Base-by-base conservation (phyloP, 305 asterid species). In the Stenogyne calaminthoides region DNA sequence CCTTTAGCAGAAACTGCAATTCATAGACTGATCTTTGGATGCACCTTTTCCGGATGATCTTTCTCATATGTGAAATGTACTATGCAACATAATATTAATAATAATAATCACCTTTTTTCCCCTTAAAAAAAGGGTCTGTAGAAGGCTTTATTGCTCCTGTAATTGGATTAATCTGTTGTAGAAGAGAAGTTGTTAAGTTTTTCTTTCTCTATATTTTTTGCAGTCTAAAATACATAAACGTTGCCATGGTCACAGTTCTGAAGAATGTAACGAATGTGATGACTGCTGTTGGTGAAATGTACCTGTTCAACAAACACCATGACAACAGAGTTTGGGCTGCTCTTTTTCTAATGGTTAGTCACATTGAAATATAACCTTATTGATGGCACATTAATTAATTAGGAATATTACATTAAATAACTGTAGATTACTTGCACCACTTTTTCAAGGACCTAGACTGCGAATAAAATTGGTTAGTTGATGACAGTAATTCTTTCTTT, bases 161-260 rank as follows among this genome's bases (percentile, higher is more conserved):
- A 6, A 11, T 70, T 61, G 44, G 57, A 73, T 19, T 72, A 54
- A 29, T 78, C n/a, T 27, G 25, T 52, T 49, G 18, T 52, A 66
- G 51, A 71, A 77, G 64, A 18, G 37, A 22, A 56, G 37, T 56
- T 0, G 11, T 65, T 27, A 25, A 11, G 40, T 76, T 69, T 20
- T 29, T 70, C 27, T 9, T 44, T 8, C 1, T 54, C 42, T 25
- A 1, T 65, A 14, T 70, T 66, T 36, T 9, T 73, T 82, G 90
- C 96, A 93, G 98, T 85, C 86, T 93, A 69, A 86, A 80, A 78
- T 89, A 91, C 85, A 88, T 93, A 65, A 91, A 91, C 34, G 96
- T 93, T 66, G 98, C 98, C 44, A 93, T 93, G 98, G 98, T 93
- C 80, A 93, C 98, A 9, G 96, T 91, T 86, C 83, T 93, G 84